Conservation (phyloP, 352 stramenopile genomes). For the Globisporangium echinulatum region DNA sequence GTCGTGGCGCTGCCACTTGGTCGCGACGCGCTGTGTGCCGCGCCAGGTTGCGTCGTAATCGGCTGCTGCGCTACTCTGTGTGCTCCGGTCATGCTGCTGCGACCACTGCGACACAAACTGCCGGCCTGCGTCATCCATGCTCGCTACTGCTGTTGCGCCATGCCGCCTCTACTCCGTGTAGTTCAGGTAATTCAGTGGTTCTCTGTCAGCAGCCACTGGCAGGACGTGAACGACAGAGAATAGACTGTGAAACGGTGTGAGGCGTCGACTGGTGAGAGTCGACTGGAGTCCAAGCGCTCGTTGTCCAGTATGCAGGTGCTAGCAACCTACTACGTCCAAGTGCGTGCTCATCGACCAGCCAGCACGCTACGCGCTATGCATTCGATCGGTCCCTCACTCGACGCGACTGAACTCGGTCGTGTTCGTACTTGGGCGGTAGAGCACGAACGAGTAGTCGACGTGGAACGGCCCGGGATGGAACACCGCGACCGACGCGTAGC, state of each 20-base stretch:
- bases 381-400: constrained; percentile 23
- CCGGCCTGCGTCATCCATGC: constrained; percentile 18
- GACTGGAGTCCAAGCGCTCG: no score
- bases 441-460: constrained; percentile 81
- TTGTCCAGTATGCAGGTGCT: no score
- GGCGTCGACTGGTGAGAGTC: no score
- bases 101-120: constrained; percentile 28
- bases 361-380: neutral
- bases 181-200: no score
- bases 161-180: neutral
- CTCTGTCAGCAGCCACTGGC: no score
- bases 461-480: constrained; percentile 82
- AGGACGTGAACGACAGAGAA: no score
- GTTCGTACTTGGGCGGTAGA: constrained; percentile 80
- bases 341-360: no score
- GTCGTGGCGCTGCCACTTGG: constrained; percentile 12
- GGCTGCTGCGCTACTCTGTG: neutral
- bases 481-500: constrained; percentile 73
- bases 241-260: no score
- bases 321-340: no score
- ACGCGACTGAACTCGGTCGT: constrained; percentile 82
- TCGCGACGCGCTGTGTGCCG: constrained; percentile 21
- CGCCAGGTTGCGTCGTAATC: constrained; percentile 13
- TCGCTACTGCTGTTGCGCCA: neutral
- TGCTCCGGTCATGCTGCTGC: constrained; percentile 8